Evolutionary conservation across 2,329 filamentous ascomycete species (phyloP).

Genomic region (Elsinoe fawcettii): DNA sequence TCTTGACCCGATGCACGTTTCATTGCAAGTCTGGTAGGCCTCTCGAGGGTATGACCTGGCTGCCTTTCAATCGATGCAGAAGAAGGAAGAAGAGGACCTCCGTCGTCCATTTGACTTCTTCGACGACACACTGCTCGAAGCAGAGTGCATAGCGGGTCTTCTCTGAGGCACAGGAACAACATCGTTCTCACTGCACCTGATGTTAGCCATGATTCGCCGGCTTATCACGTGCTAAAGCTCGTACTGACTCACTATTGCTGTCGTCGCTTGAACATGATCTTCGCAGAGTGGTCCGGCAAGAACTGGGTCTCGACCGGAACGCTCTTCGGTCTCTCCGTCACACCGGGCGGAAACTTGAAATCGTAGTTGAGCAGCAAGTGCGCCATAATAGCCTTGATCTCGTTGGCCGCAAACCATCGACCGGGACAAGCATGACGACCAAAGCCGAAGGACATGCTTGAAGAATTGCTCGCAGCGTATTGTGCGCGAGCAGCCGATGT

Average conservation of each 20-base stretch:
- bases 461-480: slow-evolving; percentile 12
- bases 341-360: slow-evolving; percentile 1
- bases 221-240: background rate
- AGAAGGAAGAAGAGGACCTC: background rate
- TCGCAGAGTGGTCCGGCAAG: slow-evolving; percentile 25
- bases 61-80: background rate
- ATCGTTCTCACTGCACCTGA: background rate
- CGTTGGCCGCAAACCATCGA: slow-evolving; percentile 14
- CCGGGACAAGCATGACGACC: slow-evolving; percentile 16
- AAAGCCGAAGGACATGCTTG: slow-evolving; percentile 13
- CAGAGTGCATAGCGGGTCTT: background rate
- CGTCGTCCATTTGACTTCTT: background rate
- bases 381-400: slow-evolving; percentile 16
- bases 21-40: too few species aligned
- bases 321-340: slow-evolving; percentile 5
- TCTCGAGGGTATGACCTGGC: too few species aligned
- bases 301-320: slow-evolving; percentile 2
- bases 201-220: background rate
- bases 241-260: slow-evolving; percentile 1
- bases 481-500: background rate
- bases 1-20: too few species aligned
- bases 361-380: slow-evolving; percentile 16
- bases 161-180: background rate
- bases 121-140: background rate
- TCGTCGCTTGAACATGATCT: slow-evolving; percentile 3